Conservation (phyloP, 495 filamentous ascomycete genomes). For the Apiosordaria backusii region DNA sequence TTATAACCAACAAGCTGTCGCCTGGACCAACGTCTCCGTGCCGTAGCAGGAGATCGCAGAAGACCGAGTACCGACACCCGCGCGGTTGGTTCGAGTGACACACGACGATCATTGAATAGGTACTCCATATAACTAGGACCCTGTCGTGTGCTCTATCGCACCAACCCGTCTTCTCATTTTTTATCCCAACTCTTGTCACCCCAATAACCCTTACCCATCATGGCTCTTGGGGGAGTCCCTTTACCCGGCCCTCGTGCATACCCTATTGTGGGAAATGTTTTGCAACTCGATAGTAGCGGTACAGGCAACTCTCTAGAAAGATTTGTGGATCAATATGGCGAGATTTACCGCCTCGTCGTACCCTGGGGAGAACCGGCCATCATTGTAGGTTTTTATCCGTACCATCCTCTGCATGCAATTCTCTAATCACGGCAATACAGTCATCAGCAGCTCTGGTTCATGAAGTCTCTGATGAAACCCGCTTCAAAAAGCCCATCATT, state of each 20-base stretch:
- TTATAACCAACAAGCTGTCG: not conserved
- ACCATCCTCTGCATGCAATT: too few relatives aligned
- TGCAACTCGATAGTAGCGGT: not conserved
- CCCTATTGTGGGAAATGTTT: not conserved
- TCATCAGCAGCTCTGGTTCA: not conserved
- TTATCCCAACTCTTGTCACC: too few relatives aligned
- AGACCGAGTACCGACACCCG: too few relatives aligned
- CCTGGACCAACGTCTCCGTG: not conserved
- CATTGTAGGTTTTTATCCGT: not conserved
- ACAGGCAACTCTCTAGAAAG: not conserved
- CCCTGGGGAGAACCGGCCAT: not conserved
- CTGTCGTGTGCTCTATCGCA: too few relatives aligned
- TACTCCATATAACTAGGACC: too few relatives aligned
- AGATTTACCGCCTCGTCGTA: not conserved
- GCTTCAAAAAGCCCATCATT: conserved; percentile 15
- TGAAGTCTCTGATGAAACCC: conserved; percentile 6
- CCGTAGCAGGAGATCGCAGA: too few relatives aligned
- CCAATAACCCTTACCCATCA: not conserved
- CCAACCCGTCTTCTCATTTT: too few relatives aligned
- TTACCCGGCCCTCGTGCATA: not conserved
- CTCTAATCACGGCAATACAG: not conserved
- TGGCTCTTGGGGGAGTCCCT: not conserved
- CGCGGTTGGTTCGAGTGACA: not conserved
- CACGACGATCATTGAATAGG: too few relatives aligned
- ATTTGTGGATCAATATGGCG: not conserved